Conservation (phyloP, 2,329 filamentous ascomycete genomes). For the Botrytis paeoniae region DNA sequence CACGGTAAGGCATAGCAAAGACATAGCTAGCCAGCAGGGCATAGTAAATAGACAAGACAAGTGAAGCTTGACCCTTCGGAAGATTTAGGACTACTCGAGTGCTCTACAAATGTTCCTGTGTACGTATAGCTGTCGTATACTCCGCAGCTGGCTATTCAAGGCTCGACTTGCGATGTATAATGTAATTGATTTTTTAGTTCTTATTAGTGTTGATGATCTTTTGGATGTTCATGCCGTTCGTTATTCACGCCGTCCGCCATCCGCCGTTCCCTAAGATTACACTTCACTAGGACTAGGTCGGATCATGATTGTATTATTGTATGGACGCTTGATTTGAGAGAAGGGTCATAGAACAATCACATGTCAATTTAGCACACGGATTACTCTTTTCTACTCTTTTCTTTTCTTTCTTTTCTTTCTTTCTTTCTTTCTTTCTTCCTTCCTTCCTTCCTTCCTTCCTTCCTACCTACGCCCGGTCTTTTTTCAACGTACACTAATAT, state of each 20-base stretch:
- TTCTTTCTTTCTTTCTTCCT: too few species aligned
- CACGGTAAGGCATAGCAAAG: too few species aligned
- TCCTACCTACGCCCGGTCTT: neutral
- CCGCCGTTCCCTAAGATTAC: neutral
- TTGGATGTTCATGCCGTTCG: neutral
- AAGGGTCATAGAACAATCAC: constrained; percentile 5
- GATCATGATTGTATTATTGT: neutral
- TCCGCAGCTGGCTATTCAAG: neutral
- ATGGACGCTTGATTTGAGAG: neutral
- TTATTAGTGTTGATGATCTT: neutral
- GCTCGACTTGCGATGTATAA: neutral
- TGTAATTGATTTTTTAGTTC: neutral
- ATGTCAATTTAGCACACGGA: neutral
- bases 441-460: neutral
- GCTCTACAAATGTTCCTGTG: neutral
- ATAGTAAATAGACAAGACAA: neutral
- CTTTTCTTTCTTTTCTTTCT: neutral
- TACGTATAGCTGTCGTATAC: neutral
- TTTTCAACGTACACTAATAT: neutral
- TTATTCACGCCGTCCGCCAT: neutral
- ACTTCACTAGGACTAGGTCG: neutral
- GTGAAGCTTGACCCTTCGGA: neutral
- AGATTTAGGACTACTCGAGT: neutral
- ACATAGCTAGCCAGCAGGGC: too few species aligned
- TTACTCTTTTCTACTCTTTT: neutral